These are phyloP conservation scores for Saprolegnia diclina DNA, from an alignment of 352 stramenopile species.

Conservation along the genomic window DNA sequence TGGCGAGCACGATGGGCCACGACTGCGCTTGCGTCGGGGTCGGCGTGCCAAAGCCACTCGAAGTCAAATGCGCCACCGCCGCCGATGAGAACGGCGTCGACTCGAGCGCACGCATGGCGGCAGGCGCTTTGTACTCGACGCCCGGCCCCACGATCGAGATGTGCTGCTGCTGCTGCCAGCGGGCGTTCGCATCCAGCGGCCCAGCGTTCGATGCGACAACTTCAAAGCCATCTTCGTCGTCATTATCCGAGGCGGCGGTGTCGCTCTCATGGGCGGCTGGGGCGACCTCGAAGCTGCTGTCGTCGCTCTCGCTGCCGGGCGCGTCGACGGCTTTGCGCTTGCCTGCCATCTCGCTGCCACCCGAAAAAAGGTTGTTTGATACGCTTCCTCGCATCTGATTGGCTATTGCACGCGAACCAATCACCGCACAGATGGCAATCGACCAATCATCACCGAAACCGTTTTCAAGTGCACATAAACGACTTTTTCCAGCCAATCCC, in stretches of 20 bases:
- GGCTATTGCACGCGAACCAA: not conserved
- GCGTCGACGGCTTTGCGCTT: not conserved
- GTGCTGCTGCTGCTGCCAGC: not conserved
- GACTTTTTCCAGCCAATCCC: not conserved
- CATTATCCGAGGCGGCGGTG: not conserved
- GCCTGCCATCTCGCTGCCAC: no score
- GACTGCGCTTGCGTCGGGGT: constrained; percentile 83
- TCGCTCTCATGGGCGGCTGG: not conserved
- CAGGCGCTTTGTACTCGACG: not conserved
- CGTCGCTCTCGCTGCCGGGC: not conserved
- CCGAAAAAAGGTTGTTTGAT: no score
- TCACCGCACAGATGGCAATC: constrained; percentile 1
- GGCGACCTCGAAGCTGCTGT: not conserved
- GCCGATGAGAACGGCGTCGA: constrained; percentile 12
- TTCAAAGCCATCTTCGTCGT: constrained; percentile 2
- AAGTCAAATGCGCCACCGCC: not conserved
- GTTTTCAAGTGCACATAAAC: not conserved
- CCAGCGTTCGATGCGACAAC: not conserved
- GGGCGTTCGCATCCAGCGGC: not conserved
- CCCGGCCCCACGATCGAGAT: not conserved
- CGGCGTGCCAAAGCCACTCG: constrained; percentile 52
- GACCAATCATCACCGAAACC: not conserved
- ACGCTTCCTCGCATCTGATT: not conserved
- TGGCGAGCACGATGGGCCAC: constrained; percentile 71
- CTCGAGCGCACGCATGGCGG: constrained; percentile 2